Conservation (phyloP, 192 early-diverging fungal species). For the Podila epicladia region DNA sequence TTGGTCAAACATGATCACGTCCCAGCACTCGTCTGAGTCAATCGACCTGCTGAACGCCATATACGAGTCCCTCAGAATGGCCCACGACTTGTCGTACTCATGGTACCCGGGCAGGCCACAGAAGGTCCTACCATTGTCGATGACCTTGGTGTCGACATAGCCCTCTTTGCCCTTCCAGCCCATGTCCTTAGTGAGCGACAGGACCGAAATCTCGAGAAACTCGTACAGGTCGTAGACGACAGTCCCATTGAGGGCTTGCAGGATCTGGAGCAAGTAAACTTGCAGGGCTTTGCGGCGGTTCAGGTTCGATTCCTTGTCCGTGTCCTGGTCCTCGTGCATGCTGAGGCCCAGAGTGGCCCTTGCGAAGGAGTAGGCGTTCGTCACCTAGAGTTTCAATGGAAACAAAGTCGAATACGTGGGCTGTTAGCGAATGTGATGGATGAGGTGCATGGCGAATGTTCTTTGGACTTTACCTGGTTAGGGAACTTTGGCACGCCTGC, state of each 20-base stretch:
- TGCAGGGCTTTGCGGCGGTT: conserved; percentile 69
- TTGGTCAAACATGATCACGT: conserved; percentile 59
- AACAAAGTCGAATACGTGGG: too few species aligned
- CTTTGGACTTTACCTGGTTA: conserved; percentile 18
- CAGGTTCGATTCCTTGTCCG: conserved; percentile 50
- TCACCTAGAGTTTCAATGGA: conserved; percentile 2
- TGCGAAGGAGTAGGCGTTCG: conserved; percentile 31
- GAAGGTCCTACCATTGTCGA: conserved; percentile 60
- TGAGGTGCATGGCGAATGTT: neutral
- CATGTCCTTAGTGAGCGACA: conserved; percentile 79
- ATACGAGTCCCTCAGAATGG: conserved; percentile 78
- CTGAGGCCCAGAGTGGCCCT: conserved; percentile 10
- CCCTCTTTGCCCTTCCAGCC: conserved; percentile 88
- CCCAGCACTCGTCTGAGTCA: conserved; percentile 38
- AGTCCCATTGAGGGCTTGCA: conserved; percentile 66
- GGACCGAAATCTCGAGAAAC: conserved; percentile 78
- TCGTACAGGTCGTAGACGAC: conserved; percentile 78
- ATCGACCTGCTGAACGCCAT: conserved; percentile 59
- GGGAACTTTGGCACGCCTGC: conserved; percentile 46
- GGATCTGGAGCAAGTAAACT: conserved; percentile 65
- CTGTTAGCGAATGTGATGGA: too few species aligned
- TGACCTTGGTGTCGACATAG: conserved; percentile 70
- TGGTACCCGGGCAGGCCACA: conserved; percentile 25
- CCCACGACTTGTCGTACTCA: conserved; percentile 70
- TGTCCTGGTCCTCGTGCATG: conserved; percentile 29